These are phyloP conservation scores for Phytophthora europaea DNA, from an alignment of 352 stramenopile genomes.

Conservation along the genomic window DNA sequence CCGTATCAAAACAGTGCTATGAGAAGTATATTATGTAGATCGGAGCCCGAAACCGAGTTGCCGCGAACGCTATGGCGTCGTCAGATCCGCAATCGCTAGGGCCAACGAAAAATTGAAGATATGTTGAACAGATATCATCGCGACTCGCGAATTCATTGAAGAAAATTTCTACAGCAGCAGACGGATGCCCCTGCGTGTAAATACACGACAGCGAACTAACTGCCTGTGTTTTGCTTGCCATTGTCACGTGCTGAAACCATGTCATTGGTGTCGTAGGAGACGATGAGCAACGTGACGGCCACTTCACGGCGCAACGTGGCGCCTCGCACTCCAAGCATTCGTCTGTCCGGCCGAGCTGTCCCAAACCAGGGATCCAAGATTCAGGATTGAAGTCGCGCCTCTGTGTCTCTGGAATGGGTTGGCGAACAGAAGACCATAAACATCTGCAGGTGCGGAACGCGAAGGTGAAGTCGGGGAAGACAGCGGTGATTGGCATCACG, in stretches of 20 bases:
- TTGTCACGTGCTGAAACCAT: slow-evolving; percentile 4
- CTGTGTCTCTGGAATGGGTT: slow-evolving; percentile 22
- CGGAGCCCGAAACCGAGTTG: neutral
- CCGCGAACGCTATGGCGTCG: neutral
- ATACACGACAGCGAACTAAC: neutral
- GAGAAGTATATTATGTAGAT: neutral
- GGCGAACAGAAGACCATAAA: neutral
- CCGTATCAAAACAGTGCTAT: neutral
- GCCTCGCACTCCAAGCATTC: slow-evolving; percentile 9
- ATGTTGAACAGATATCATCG: neutral
- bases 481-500: slow-evolving; percentile 21
- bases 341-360: slow-evolving; percentile 2
- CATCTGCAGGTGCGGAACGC: slow-evolving; percentile 33
- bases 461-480: slow-evolving; percentile 25
- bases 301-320: slow-evolving; percentile 14
- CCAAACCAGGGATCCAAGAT: slow-evolving; percentile 26
- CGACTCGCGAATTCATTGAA: neutral
- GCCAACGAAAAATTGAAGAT: neutral
- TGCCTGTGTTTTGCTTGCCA: neutral
- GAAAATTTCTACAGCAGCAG: neutral
- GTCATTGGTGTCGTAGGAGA: neutral
- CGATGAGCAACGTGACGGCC: slow-evolving; percentile 11
- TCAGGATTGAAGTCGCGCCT: slow-evolving; percentile 25
- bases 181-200: neutral
- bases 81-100: neutral